Base-by-base conservation (phyloP, 306 rosid species). In the Vicia sativa region DNA sequence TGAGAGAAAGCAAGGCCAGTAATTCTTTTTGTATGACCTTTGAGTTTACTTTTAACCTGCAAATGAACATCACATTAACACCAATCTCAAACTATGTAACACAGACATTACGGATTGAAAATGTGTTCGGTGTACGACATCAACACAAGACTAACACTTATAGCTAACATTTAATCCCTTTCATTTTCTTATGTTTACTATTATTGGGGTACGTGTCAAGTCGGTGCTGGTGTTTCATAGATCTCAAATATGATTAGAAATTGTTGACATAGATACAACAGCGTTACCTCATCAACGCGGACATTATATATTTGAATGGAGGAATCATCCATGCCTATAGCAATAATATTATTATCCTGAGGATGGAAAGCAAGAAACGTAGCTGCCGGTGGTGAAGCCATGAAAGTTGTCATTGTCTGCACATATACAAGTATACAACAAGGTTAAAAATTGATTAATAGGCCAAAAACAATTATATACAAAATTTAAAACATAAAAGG, bases 331-430 rank as follows among this genome's bases (percentile, higher is more conserved):
- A 90, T 93, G 62, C 99, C 99, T 70, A 93, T 93, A 64, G 98
- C 98, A 52, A 93, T 93, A 67, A 93, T 86, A 83, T 90, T 93
- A 73, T 93, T 93, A 84, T 93, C 98, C 73, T 88, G 97, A 60
- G 98, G 98, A 71, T 93, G 96, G 76, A 93, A 93, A 71, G 97
- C 98, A 78, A 93, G 96, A 83, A 93, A 88, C 18, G 97, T 93
- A 66, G 98, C 98, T 3, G 97, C 98, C 46, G 98, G 98, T 44
- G 98, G 98, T 0, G 98, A 89, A 5, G 98, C 96, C 98, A 93
- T 93, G 86, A 93, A 90, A 72, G 96, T 93, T 43, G 97, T 90
- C 98, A 93, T 93, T 15, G 98, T 93, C 97, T 93, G 89, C 87
- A 66, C 38, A 59, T 72, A 45, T 75, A 76, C 89, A 72, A 34